Base-by-base conservation (phyloP, 2,329 filamentous ascomycete genomes). In the Cytospora leucostoma region DNA sequence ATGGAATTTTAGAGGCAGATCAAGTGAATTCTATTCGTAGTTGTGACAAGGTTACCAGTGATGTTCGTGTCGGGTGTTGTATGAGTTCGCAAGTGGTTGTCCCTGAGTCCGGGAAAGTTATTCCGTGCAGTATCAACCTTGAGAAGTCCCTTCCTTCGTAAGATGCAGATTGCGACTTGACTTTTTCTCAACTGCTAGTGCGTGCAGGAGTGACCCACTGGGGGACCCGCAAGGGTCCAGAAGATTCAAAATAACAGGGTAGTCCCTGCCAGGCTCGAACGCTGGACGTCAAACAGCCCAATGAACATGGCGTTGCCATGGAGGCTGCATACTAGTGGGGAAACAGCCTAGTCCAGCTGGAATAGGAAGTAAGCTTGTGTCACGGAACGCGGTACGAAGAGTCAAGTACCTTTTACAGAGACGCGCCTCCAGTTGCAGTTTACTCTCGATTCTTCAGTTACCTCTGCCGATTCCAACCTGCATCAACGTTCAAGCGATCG, bases 141-240 rank as follows among this genome's bases (percentile, higher is more conserved):
- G 27, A 4, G 4, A 34, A 27, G 6, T 32, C 37, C n/a, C n/a
- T 47, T 35, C 21, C 35, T 56, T 6, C 13, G 44, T 55, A 12
- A 13, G 5, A 44, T 35, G 5, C 33, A 38, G 59, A 49, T 52
- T 27, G 21, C 19, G 11, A 35, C 52, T 54, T 35, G 54, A 53
- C 55, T 62, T 58, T 62, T 62, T 52, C 53, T 62, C 21, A 19
- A n/a, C 35, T 33, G 55, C 27, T 56, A 56, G 52, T 56, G 51
- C 52, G 33, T 38, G 27, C 33, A 21, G 44, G 10, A 19, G 47
- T 19, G 47, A 50, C 15, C 4, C 52, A 21, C 27, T 55, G 52
- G 19, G 21, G 34, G n/a, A 11, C 7, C 35, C 21, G 33, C 54
- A 38, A 21, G 54, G 12, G 19, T 57, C 40, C 55, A 32, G 37